Evolutionary conservation across 1,139 yeast genomes (phyloP).

Genomic region (Citeromyces hawaiiensis): DNA sequence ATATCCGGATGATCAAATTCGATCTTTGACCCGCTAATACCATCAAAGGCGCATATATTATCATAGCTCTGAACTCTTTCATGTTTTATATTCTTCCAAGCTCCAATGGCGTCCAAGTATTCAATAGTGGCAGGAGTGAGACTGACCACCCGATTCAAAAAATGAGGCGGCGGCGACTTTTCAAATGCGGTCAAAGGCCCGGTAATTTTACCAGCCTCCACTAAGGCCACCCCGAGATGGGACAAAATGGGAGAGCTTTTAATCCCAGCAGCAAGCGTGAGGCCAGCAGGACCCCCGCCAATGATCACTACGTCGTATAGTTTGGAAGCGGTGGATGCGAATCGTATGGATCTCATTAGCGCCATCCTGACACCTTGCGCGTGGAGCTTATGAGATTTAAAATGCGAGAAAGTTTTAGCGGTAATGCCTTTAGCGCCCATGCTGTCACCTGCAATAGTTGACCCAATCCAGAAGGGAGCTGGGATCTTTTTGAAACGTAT

Average conservation of each 20-base stretch:
- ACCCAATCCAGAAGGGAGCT: no score
- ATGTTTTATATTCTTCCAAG: slow-evolving; percentile 55
- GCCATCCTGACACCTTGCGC: background rate
- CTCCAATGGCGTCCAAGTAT: slow-evolving; percentile 57
- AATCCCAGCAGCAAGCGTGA: slow-evolving; percentile 71
- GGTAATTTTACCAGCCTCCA: slow-evolving; percentile 55
- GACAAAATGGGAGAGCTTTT: slow-evolving; percentile 50
- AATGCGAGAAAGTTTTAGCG: no score
- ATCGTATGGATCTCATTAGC: background rate
- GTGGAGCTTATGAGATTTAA: no score
- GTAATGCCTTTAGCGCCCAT: no score
- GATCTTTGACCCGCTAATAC: slow-evolving; percentile 54
- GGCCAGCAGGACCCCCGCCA: slow-evolving; percentile 98
- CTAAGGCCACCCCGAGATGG: slow-evolving; percentile 47
- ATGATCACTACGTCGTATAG: slow-evolving; percentile 68
- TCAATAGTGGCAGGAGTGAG: slow-evolving; percentile 71
- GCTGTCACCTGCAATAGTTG: no score
- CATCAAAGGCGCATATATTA: slow-evolving; percentile 79
- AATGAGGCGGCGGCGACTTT: slow-evolving; percentile 39
- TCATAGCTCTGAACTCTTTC: slow-evolving; percentile 73
- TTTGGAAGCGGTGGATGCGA: slow-evolving; percentile 5
- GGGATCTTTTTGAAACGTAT: no score
- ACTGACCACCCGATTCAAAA: slow-evolving; percentile 75
- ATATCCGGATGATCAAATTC: slow-evolving; percentile 54
- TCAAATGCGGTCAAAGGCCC: slow-evolving; percentile 37